A percentile compares a stretch with the other conserved stretches of the same genome.
These are phyloP conservation scores for Alternaria conjuncta DNA, from an alignment of 2,329 filamentous ascomycete genomes.

Conservation along the genomic window DNA sequence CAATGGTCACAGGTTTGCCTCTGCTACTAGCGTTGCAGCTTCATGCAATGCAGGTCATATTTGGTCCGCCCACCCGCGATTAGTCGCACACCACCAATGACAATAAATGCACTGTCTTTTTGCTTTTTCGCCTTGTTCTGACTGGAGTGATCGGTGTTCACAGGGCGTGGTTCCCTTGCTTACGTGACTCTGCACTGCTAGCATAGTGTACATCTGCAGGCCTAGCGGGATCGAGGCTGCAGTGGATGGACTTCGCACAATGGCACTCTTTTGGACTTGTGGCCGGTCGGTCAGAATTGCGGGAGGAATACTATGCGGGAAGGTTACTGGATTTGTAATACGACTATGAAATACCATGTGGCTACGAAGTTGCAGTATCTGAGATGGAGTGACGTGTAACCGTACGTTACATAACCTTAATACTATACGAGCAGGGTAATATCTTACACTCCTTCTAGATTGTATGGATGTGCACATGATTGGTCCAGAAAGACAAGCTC, in stretches of 20 bases:
- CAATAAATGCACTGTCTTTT: background rate
- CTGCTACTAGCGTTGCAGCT: background rate
- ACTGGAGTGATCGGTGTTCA: background rate
- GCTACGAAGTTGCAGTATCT: background rate
- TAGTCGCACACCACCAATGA: background rate
- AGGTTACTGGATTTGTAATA: background rate
- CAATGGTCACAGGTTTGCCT: background rate
- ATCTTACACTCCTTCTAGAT: too few species aligned
- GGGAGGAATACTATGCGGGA: background rate
- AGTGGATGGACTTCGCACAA: background rate
- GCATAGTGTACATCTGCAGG: background rate
- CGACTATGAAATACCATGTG: background rate
- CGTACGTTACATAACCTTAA: background rate
- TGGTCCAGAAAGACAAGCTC: background rate
- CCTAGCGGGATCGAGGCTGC: background rate
- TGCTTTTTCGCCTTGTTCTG: background rate
- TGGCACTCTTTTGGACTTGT: background rate
- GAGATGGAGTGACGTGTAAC: too few species aligned
- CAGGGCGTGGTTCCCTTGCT: background rate
- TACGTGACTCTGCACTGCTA: slow-evolving; percentile 1
- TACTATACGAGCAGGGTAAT: background rate
- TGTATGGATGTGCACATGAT: too few species aligned
- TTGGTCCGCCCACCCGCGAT: background rate
- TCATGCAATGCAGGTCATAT: slow-evolving; percentile 6
- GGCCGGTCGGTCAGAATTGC: background rate